A percentile compares a stretch with the other conserved stretches of the same genome.
phyloP scores from a whole-genome alignment of 1,284 basidiomycete genomes.

The Irpex lacteus region DNA sequence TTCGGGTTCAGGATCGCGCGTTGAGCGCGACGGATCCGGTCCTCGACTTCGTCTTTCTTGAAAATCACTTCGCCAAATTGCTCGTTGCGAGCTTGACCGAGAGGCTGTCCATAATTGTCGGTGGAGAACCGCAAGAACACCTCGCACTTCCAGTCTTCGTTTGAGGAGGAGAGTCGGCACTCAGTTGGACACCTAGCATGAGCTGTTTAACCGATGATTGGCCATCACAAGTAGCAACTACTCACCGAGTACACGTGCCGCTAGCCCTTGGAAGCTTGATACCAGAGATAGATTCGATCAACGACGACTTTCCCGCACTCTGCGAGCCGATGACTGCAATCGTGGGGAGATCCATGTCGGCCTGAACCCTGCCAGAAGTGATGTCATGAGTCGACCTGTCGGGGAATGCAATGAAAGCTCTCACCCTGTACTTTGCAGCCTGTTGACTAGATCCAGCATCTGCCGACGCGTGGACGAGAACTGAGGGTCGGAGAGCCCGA shows the following conservation, averaged over 20 bases:
- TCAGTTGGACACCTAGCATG: conserved; percentile 61
- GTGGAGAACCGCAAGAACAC: conserved; percentile 35
- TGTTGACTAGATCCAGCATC: conserved; percentile 50
- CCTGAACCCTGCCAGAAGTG: conserved; percentile 42
- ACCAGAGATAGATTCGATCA: conserved; percentile 70
- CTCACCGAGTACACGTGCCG: conserved; percentile 61
- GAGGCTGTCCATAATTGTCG: conserved; percentile 38
- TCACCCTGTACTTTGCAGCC: conserved; percentile 51
- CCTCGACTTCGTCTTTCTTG: conserved; percentile 52
- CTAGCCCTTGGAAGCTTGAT: conserved; percentile 61
- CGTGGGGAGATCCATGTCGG: conserved; percentile 61
- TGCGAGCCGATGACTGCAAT: conserved; percentile 68
- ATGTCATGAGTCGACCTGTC: neutral
- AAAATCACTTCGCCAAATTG: conserved; percentile 51
- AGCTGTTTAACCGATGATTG: neutral
- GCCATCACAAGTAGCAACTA: neutral
- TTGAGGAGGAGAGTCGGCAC: conserved; percentile 49
- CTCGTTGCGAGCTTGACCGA: conserved; percentile 38
- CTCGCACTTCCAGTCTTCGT: conserved; percentile 40
- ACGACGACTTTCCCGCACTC: conserved; percentile 57
- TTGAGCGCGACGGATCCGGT: conserved; percentile 64
- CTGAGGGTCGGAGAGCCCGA: conserved; percentile 43
- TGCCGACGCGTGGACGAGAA: conserved; percentile 32
- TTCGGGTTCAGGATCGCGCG: conserved; percentile 62
- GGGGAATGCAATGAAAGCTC: neutral